Base-by-base conservation (phyloP, 208 protist genomes). In the Wallacemonas collosoma region DNA sequence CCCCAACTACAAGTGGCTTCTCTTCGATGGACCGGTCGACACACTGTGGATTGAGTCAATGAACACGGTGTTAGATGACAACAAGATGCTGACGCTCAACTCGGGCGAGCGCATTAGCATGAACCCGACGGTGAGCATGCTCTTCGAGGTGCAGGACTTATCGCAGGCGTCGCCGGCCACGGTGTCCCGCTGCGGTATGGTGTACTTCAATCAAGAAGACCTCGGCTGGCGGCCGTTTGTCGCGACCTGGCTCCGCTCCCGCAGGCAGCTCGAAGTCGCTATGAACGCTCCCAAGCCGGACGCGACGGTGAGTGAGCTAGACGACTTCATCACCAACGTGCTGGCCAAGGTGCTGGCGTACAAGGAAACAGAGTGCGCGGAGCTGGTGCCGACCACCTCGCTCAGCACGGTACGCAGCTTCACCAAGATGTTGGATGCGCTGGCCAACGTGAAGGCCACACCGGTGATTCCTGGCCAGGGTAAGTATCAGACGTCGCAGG, bases 61-160 rank as follows among this genome's bases (percentile, higher is more conserved):
- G 98, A 99, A 99, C 84, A 99, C 98, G 15, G 98, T 99, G n/a
- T 85, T 99, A 14, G 98, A 99, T 87, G 98, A 99, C 84, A 99
- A 99, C 86, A 99, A 99, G 88, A 93, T 99, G 83, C 91, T 99
- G 6, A 99, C 99, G 17, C 88, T 99, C 15, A 98, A 98, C 88
- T 99, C 98, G 48, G 95, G 97, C 36, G 98, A 99, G 81, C 93
- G 99, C 73, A 99, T 99, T 76, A 88, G 95, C 48, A 85, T 99
- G 75, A 98, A 98, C 70, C 81, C 88, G 45, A 90, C 97, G 17
- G 96, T 99, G 62, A 89, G 88, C 14, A 98, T 99, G 75, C 80
- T 99, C n/a, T 99, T 99, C 78, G 99, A 99, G 88, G 98, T 99
- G 15, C 90, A 99, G 77, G 97, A 99, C 75, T 90, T 99, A 3